A percentile compares a stretch with the other conserved stretches of the same genome.
Evolutionary conservation across 805 yeast genomes (phyloP).

Genomic region (Nakazawaea laoshanensis): DNA sequence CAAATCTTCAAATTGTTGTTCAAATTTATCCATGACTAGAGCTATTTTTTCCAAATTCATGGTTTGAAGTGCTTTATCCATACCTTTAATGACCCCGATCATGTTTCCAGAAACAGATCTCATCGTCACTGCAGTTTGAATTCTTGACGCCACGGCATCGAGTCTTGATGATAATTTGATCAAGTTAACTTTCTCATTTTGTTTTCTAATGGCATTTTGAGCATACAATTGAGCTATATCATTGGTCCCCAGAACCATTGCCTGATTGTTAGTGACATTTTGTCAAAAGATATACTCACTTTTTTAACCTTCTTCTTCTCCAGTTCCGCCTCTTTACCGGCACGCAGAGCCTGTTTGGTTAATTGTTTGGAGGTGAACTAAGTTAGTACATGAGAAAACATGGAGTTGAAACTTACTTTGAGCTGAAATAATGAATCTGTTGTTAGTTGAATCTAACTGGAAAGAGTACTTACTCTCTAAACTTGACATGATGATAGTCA

Average conservation of each 20-base stretch:
- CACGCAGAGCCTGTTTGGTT: conserved; percentile 80
- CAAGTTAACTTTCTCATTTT: conserved; percentile 76
- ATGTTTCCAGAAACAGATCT: conserved; percentile 88
- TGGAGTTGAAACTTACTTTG: conserved; percentile 27
- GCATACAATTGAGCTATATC: conserved; percentile 94
- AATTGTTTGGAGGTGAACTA: conserved; percentile 90
- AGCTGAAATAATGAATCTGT: conserved; percentile 55
- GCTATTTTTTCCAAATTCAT: conserved; percentile 94
- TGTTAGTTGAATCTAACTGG: background rate
- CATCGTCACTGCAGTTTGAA: conserved; percentile 98
- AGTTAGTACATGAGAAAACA: background rate
- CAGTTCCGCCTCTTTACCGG: conserved; percentile 81
- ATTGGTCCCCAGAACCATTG: conserved; percentile 73
- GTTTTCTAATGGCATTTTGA: conserved; percentile 89
- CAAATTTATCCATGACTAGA: conserved; percentile 94
- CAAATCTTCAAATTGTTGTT: conserved; percentile 89
- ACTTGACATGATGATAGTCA: conserved; percentile 24
- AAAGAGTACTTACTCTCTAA: conserved; percentile 27
- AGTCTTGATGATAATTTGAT: conserved; percentile 79
- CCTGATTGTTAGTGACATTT: conserved; percentile 22
- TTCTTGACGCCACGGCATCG: conserved; percentile 93
- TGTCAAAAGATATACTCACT: conserved; percentile 17
- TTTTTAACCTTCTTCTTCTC: conserved; percentile 88
- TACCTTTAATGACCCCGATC: conserved; percentile 87
- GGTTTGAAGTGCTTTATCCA: conserved; percentile 92